Conservation (phyloP, 2,329 filamentous ascomycete species). For the Scedosporium apiospermum region DNA sequence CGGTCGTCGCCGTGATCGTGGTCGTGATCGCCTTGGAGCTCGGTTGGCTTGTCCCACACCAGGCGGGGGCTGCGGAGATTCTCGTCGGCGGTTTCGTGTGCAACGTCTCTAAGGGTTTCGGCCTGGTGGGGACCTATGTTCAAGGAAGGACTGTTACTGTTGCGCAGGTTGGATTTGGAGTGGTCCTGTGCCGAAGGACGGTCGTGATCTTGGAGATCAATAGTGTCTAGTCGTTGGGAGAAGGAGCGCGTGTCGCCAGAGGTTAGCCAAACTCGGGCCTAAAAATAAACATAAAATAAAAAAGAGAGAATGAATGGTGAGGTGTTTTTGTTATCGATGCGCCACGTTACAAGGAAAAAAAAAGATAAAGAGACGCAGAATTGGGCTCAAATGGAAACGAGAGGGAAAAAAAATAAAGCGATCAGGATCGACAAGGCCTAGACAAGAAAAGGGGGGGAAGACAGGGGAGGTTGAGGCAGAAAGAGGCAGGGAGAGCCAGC, state of each 20-base stretch:
- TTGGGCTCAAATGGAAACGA: neutral
- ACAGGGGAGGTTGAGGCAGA: slow-evolving; percentile 1
- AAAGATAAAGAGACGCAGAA: neutral
- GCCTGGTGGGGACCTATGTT: slow-evolving; percentile 80
- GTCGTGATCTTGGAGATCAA: slow-evolving; percentile 82
- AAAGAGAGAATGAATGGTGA: slow-evolving; percentile 1
- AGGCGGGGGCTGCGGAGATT: slow-evolving; percentile 54
- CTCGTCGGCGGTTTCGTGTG: slow-evolving; percentile 67
- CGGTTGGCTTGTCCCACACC: slow-evolving; percentile 34
- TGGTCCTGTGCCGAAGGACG: slow-evolving; percentile 71
- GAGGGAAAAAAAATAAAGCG: slow-evolving; percentile 1
- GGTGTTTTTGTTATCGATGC: neutral
- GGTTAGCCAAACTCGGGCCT: neutral
- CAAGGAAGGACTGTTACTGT: slow-evolving; percentile 21
- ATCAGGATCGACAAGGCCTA: slow-evolving; percentile 2
- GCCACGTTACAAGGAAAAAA: neutral
- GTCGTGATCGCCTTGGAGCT: slow-evolving; percentile 19
- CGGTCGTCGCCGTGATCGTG: slow-evolving; percentile 31
- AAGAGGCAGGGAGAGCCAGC: neutral
- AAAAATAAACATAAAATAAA: neutral
- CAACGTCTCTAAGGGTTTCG: slow-evolving; percentile 70
- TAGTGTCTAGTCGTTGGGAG: slow-evolving; percentile 56
- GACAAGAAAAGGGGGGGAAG: neutral
- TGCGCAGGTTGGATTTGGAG: slow-evolving; percentile 3
- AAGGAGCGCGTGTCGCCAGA: neutral